phyloP scores from a whole-genome alignment of 2,329 filamentous ascomycete genomes.

The Coniochaeta pulveracea region DNA sequence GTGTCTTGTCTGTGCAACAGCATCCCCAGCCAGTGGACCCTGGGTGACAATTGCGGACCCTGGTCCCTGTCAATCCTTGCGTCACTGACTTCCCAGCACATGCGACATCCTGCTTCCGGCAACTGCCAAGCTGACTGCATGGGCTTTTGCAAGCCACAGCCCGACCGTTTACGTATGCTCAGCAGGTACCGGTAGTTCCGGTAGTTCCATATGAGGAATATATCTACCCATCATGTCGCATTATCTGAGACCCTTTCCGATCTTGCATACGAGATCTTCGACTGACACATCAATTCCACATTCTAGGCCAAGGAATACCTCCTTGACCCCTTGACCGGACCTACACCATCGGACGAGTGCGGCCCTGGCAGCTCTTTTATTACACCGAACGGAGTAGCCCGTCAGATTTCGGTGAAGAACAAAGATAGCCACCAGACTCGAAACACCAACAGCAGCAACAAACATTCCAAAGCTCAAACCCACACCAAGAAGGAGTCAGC shows the following conservation, averaged over 20 bases:
- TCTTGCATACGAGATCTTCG: neutral
- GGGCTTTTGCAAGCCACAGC: too few species aligned
- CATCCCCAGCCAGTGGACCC: too few species aligned
- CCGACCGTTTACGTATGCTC: neutral
- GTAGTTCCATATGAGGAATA: conserved; percentile 1
- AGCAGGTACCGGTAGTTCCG: neutral
- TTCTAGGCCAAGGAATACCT: conserved; percentile 57
- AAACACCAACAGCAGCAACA: conserved; percentile 13
- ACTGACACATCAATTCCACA: neutral
- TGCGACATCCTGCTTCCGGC: neutral
- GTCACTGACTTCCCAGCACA: conserved; percentile 1
- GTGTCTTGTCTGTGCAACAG: too few species aligned
- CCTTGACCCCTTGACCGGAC: conserved; percentile 57
- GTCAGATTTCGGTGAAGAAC: conserved; percentile 10
- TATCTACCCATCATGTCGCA: neutral
- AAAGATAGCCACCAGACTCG: conserved; percentile 11
- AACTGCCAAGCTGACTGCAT: neutral
- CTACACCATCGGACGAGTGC: conserved; percentile 56
- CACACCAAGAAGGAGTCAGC: conserved; percentile 9
- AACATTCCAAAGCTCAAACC: conserved; percentile 6
- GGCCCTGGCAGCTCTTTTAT: conserved; percentile 49
- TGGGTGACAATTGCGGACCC: too few species aligned
- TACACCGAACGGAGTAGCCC: conserved; percentile 16
- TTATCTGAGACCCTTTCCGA: neutral
- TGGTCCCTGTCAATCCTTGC: conserved; percentile 1